Evolutionary conservation across 2,329 filamentous ascomycete genomes (phyloP).

Genomic region (Leptosphaerulina australis): DNA sequence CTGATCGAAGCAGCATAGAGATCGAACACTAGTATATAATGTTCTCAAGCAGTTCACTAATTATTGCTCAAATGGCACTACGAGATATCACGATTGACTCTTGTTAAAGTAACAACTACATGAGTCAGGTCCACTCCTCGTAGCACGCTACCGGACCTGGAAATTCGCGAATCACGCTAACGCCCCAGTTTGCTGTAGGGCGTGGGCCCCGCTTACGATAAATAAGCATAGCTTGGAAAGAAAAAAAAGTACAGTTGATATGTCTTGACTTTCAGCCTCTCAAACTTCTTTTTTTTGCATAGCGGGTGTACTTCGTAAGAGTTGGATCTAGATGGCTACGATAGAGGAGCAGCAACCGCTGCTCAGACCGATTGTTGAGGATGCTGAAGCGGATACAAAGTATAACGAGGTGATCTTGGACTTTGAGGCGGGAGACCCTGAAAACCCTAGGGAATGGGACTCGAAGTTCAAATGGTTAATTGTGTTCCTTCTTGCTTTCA

Average conservation of each 20-base stretch:
- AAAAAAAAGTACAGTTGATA: conserved; percentile 14
- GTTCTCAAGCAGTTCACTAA: neutral
- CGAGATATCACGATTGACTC: neutral
- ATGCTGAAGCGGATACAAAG: conserved; percentile 23
- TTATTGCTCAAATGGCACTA: neutral
- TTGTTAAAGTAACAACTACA: neutral
- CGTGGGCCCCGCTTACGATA: conserved; percentile 14
- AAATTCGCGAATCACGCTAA: conserved; percentile 17
- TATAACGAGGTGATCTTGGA: conserved; percentile 33
- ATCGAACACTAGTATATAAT: neutral
- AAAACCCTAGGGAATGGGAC: conserved; percentile 43
- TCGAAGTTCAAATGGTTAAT: conserved; percentile 40
- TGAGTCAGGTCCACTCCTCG: conserved; percentile 16
- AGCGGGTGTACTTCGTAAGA: neutral
- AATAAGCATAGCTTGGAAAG: conserved; percentile 17
- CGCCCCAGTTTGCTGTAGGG: conserved; percentile 10
- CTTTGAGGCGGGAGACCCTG: conserved; percentile 39
- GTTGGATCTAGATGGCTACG: conserved; percentile 22
- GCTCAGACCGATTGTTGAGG: conserved; percentile 31
- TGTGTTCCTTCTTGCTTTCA: conserved; percentile 41
- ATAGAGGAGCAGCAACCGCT: conserved; percentile 41
- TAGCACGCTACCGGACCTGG: conserved; percentile 13
- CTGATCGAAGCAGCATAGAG: neutral
- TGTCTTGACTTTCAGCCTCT: conserved; percentile 3
- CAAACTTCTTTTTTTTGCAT: conserved; percentile 1